Evolutionary conservation across 2,329 filamentous ascomycete species (phyloP).

Genomic region (Microsporum canis): DNA sequence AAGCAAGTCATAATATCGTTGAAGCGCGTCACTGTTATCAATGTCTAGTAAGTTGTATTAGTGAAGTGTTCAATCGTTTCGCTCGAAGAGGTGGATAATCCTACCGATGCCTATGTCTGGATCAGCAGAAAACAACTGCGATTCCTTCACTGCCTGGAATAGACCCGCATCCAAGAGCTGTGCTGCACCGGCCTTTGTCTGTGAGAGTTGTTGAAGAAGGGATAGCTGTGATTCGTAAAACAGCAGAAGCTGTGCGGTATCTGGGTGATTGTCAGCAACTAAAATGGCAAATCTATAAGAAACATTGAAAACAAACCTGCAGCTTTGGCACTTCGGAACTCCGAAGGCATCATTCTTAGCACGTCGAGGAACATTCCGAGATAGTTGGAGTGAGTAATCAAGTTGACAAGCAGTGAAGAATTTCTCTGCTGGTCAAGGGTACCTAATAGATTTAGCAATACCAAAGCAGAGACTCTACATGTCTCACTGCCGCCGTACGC

Average conservation of each 20-base stretch:
- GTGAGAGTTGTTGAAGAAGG: slow-evolving; percentile 70
- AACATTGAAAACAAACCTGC: slow-evolving; percentile 39
- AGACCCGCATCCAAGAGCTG: slow-evolving; percentile 82
- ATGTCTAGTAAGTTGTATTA: slow-evolving; percentile 40
- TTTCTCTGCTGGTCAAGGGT: slow-evolving; percentile 60
- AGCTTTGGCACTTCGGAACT: slow-evolving; percentile 51
- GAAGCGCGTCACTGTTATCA: slow-evolving; percentile 57
- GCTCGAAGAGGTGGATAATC: neutral
- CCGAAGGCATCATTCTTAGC: slow-evolving; percentile 62
- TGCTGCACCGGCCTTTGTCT: slow-evolving; percentile 72
- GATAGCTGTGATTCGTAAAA: slow-evolving; percentile 66
- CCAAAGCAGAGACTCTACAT: slow-evolving; percentile 73
- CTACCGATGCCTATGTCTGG: slow-evolving; percentile 74
- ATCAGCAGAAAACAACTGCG: slow-evolving; percentile 77
- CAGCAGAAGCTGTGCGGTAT: slow-evolving; percentile 45
- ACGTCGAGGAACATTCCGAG: slow-evolving; percentile 82
- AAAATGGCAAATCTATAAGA: neutral
- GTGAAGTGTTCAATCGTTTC: neutral
- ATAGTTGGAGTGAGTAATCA: slow-evolving; percentile 78
- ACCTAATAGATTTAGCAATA: slow-evolving; percentile 70
- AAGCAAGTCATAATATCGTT: slow-evolving; percentile 74
- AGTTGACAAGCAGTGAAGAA: slow-evolving; percentile 63
- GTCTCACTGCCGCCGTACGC: slow-evolving; percentile 71
- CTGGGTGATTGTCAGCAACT: slow-evolving; percentile 23
- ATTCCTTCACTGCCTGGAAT: slow-evolving; percentile 68